Evolutionary conservation across 331 rosid genomes (phyloP), one percentile per base, ranked within the genome.

Genomic region (Saraca asoca): DNA sequence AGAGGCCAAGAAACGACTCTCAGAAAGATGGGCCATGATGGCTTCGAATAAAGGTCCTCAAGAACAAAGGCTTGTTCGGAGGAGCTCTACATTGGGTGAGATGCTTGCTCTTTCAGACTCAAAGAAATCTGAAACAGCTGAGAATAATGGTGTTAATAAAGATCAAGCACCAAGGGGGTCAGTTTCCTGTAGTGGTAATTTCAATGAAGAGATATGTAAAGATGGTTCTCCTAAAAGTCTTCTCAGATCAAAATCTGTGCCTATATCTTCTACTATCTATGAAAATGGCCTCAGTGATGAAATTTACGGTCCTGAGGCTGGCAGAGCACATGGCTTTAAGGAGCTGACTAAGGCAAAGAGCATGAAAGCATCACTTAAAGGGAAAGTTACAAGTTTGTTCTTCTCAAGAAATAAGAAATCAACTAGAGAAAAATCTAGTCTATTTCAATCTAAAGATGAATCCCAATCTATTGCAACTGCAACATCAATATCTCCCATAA

Each of bases 1-100:
- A 68, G 99, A 94, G 70, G 99, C 99, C 12, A 94, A 90, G 89
- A 90, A 85, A 85, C 73, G 97, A 42, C 89, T 94, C 6, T 88
- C 95, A 31, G 97, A 94, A 85, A 85, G 97, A 83, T 94, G 99
- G 99, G 81, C 82, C 56, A 75, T 87, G 79, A 75, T 94, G 83
- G 66, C 88, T 73, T 86, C 88, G 33, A 79, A 64, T 60, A 89
- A 79, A 57, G 70, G 54, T 44, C 66, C 74, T 73, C 93, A 80
- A 62, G 95, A 90, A 58, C 91, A 78, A 69, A 81, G 83, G 61
- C 79, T 62, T 66, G 62, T 66, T 7, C 53, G 80, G 39, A 82
- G 87, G 75, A 85, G 80, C 79, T 86, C 96, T 75, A 90, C 99
- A 12, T 75, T 94, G 73, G 97, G 97, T 31, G 99, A 94, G 72